A percentile compares a stretch with the other conserved stretches of the same genome.
phyloP scores from a whole-genome alignment of 805 yeast genomes.

The Wickerhamomyces mucosus region DNA sequence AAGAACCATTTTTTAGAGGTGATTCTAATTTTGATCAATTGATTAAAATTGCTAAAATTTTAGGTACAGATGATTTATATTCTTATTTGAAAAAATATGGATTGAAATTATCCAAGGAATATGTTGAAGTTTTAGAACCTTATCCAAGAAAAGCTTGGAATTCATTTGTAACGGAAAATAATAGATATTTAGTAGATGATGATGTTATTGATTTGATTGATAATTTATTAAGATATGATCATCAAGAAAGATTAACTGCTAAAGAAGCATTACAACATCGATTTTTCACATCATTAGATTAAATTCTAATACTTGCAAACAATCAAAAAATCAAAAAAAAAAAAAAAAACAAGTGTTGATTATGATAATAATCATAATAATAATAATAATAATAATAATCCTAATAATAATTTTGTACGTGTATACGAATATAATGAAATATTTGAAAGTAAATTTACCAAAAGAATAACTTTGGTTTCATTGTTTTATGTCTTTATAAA shows the following conservation, averaged over 20 bases:
- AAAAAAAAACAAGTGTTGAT: too few relatives aligned
- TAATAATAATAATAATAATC: too few relatives aligned
- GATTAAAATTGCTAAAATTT: constrained; percentile 77
- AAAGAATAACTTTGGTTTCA: neutral
- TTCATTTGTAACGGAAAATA: constrained; percentile 60
- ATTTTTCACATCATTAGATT: too few relatives aligned
- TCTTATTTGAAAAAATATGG: constrained; percentile 64
- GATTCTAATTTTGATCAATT: constrained; percentile 85
- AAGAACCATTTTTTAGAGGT: constrained; percentile 90
- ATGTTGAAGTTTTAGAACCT: constrained; percentile 60
- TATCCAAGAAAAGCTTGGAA: constrained; percentile 85
- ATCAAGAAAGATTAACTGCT: constrained; percentile 81
- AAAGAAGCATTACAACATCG: constrained; percentile 76
- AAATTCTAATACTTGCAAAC: too few relatives aligned
- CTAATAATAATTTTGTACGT: too few relatives aligned
- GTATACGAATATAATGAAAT: too few relatives aligned
- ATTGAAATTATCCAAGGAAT: constrained; percentile 61
- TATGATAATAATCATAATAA: too few relatives aligned
- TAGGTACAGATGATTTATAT: constrained; percentile 77
- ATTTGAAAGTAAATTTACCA: too few relatives aligned
- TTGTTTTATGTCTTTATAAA: constrained; percentile 3
- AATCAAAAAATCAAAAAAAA: too few relatives aligned
- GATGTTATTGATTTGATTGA: constrained; percentile 80
- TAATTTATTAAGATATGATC: constrained; percentile 73
- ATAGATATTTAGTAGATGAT: constrained; percentile 55